Conservation (phyloP, 345 rosid genomes). For the Eucalyptus pauciflora region DNA sequence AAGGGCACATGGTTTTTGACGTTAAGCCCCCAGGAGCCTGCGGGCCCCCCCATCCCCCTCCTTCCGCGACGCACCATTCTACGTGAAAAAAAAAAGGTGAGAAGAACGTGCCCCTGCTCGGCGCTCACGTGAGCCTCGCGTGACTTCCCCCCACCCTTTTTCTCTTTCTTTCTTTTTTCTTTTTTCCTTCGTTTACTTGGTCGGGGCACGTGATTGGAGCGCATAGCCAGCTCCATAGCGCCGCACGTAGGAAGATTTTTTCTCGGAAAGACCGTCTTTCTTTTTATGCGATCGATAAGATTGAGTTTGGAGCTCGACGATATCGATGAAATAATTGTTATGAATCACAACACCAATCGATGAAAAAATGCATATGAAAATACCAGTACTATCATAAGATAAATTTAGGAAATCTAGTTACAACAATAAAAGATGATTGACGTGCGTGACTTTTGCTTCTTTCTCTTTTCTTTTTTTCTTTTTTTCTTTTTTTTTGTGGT, state of each 20-base stretch:
- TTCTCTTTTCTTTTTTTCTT: rapidly evolving
- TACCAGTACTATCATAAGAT: too few relatives aligned
- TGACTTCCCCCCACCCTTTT: not conserved
- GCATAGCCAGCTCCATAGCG: not conserved
- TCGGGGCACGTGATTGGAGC: not conserved
- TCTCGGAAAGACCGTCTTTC: not conserved
- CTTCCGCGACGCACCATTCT: not conserved
- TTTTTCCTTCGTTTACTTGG: not conserved
- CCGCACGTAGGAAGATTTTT: not conserved
- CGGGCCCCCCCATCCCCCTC: not conserved
- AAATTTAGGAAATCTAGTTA: too few relatives aligned
- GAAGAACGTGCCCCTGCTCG: not conserved
- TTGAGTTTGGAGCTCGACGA: rapidly evolving
- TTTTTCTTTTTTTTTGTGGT: not conserved
- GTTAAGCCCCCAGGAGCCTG: not conserved
- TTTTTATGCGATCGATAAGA: too few relatives aligned
- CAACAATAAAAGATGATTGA: too few relatives aligned
- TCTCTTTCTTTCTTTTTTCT: too few relatives aligned
- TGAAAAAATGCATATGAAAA: too few relatives aligned
- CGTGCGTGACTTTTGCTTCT: too few relatives aligned
- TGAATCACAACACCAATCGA: too few relatives aligned
- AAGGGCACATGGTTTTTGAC: not conserved
- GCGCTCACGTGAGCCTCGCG: not conserved
- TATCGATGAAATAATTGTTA: too few relatives aligned
- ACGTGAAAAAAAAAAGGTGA: not conserved